These are phyloP conservation scores for Physaria fendleri DNA, from an alignment of 345 rosid species.

Conservation along the genomic window DNA sequence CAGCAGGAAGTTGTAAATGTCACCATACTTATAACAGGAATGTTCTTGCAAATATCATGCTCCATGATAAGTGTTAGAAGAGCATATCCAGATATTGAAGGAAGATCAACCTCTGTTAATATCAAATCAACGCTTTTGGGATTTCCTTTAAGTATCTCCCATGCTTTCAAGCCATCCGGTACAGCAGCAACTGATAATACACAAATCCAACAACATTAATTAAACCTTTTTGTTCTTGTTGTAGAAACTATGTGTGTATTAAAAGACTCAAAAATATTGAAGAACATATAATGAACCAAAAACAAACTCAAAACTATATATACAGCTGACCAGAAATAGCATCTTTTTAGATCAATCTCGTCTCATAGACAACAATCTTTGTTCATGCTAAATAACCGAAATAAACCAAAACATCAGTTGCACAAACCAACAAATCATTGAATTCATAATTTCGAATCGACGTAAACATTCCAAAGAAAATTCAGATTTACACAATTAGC, in stretches of 20 bases:
- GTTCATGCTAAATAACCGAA: not conserved
- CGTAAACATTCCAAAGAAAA: not conserved
- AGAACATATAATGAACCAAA: not conserved
- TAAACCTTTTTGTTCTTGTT: not conserved
- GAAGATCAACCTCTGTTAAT: constrained; percentile 86
- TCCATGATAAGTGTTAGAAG: constrained; percentile 84
- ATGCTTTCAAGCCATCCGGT: constrained; percentile 90
- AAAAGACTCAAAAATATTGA: not conserved
- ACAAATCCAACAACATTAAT: not conserved
- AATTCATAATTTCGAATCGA: constrained; percentile 4
- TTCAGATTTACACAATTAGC: not conserved
- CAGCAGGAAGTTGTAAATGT: not conserved
- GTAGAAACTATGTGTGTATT: not conserved
- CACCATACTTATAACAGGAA: constrained; percentile 92
- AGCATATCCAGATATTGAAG: constrained; percentile 79
- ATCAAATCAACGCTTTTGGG: constrained; percentile 64
- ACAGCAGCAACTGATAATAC: constrained; percentile 57
- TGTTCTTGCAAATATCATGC: constrained; percentile 82
- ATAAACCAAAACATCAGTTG: not conserved
- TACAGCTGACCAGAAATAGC: not conserved
- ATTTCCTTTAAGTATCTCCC: constrained; percentile 76
- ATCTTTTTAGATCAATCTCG: not conserved
- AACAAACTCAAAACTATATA: not conserved
- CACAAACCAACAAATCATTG: not conserved
- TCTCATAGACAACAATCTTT: not conserved